These are phyloP conservation scores for Debaryomyces singareniensis DNA, from an alignment of 1,139 yeast genomes.

Conservation along the genomic window DNA sequence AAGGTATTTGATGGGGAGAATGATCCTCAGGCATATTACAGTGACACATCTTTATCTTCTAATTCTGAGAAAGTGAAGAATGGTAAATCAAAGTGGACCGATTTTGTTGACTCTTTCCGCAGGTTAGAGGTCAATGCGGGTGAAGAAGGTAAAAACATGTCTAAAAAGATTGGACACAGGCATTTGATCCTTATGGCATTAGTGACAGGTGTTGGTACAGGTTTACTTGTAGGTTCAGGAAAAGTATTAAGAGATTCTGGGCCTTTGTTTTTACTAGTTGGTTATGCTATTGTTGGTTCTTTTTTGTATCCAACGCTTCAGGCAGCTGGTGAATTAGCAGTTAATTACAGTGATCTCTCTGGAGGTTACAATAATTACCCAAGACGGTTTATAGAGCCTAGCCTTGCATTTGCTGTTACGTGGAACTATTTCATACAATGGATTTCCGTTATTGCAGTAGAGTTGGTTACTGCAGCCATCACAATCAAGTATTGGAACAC, in stretches of 20 bases:
- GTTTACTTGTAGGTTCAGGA: slow-evolving; percentile 36
- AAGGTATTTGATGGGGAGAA: no score
- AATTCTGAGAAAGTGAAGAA: no score
- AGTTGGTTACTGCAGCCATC: slow-evolving; percentile 35
- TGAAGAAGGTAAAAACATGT: slow-evolving; percentile 24
- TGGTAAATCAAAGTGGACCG: slow-evolving; percentile 20
- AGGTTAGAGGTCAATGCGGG: slow-evolving; percentile 13
- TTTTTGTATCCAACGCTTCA: slow-evolving; percentile 35
- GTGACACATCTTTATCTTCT: no score
- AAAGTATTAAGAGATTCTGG: slow-evolving; percentile 26
- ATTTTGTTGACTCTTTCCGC: slow-evolving; percentile 27
- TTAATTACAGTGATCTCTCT: slow-evolving; percentile 30
- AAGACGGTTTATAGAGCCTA: slow-evolving; percentile 30
- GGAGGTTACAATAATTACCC: slow-evolving; percentile 39
- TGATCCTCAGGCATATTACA: no score
- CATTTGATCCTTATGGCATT: slow-evolving; percentile 33
- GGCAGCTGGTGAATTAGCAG: slow-evolving; percentile 40
- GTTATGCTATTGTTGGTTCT: slow-evolving; percentile 33
- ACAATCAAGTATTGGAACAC: slow-evolving; percentile 31
- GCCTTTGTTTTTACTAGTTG: slow-evolving; percentile 28
- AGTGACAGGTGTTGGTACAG: slow-evolving; percentile 37
- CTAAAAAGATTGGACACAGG: slow-evolving; percentile 24
- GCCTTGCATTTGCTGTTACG: slow-evolving; percentile 33
- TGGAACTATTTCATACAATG: slow-evolving; percentile 41
- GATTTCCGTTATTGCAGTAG: slow-evolving; percentile 35